A percentile compares a stretch with the other conserved stretches of the same genome.
Evolutionary conservation across 805 yeast species (phyloP).

Genomic region (Metschnikowia borealis): DNA sequence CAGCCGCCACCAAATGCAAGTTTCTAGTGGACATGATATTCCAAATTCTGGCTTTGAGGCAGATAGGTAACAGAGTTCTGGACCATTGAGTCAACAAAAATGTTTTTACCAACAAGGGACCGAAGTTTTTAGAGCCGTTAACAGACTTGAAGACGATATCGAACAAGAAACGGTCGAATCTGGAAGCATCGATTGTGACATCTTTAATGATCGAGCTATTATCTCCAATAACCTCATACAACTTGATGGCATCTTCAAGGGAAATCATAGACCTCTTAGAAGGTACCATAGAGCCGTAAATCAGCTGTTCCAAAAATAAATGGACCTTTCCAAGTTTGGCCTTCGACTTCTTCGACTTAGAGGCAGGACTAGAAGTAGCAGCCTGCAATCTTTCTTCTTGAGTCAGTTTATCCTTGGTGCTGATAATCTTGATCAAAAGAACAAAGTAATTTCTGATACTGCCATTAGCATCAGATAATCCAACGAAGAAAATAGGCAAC

Average conservation of each 20-base stretch:
- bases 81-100: conserved; percentile 70
- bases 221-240: conserved; percentile 25
- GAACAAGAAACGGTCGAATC: conserved; percentile 25
- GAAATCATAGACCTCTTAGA: conserved; percentile 51
- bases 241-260: conserved; percentile 58
- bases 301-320: conserved; percentile 47
- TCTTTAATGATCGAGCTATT: conserved; percentile 20
- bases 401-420: conserved; percentile 27
- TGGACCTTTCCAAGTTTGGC: conserved; percentile 3
- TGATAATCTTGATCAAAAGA: conserved; percentile 14
- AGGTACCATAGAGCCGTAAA: conserved; percentile 53
- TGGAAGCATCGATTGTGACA: conserved; percentile 25
- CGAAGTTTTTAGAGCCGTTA: conserved; percentile 48
- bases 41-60: conserved; percentile 49
- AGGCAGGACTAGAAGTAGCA: not conserved
- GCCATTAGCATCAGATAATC: conserved; percentile 48
- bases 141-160: conserved; percentile 39
- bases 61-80: conserved; percentile 28
- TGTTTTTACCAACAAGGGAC: conserved; percentile 51
- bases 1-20: not conserved
- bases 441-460: conserved; percentile 41
- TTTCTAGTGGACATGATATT: conserved; percentile 22
- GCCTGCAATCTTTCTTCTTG: conserved; percentile 9
- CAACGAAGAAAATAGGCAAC: conserved; percentile 55
- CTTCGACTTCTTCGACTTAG: not conserved